These are phyloP conservation scores for Amoebophrya sp. DNA, from an alignment of 169 alveolate genomes.

Conservation along the genomic window DNA sequence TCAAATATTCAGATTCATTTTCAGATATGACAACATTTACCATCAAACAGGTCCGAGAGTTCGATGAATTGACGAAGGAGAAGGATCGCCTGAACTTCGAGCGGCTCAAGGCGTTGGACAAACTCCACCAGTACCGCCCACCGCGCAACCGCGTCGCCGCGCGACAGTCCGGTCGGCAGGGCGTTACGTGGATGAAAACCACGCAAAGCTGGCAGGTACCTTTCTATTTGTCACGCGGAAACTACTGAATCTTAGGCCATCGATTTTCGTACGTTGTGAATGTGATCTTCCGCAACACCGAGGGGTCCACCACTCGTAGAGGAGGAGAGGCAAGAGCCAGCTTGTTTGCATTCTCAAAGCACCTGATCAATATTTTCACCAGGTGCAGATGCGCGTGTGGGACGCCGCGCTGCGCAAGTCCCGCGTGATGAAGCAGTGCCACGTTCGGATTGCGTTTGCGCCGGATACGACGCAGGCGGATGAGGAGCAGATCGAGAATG, in stretches of 20 bases:
- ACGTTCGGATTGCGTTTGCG: neutral
- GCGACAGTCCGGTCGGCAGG: neutral
- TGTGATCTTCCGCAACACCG: too few relatives aligned
- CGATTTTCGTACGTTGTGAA: too few relatives aligned
- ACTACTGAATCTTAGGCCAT: too few relatives aligned
- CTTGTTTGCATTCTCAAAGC: too few relatives aligned
- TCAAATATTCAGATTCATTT: too few relatives aligned
- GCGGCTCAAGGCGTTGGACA: neutral
- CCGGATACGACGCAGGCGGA: neutral
- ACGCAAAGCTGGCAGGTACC: neutral
- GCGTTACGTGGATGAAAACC: neutral
- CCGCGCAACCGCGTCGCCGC: neutral
- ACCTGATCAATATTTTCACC: too few relatives aligned
- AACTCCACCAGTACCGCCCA: neutral
- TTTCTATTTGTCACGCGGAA: too few relatives aligned
- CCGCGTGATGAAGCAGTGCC: slow-evolving; percentile 5
- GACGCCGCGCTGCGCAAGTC: neutral
- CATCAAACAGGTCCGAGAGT: neutral
- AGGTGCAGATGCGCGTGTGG: neutral
- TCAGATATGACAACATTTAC: too few relatives aligned
- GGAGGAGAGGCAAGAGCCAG: too few relatives aligned
- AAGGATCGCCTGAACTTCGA: neutral
- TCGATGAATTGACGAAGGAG: neutral
- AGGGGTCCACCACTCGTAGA: too few relatives aligned
- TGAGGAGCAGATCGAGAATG: neutral